Evolutionary conservation across 2,329 filamentous ascomycete genomes (phyloP).

Genomic region (Kalmusia sp.): DNA sequence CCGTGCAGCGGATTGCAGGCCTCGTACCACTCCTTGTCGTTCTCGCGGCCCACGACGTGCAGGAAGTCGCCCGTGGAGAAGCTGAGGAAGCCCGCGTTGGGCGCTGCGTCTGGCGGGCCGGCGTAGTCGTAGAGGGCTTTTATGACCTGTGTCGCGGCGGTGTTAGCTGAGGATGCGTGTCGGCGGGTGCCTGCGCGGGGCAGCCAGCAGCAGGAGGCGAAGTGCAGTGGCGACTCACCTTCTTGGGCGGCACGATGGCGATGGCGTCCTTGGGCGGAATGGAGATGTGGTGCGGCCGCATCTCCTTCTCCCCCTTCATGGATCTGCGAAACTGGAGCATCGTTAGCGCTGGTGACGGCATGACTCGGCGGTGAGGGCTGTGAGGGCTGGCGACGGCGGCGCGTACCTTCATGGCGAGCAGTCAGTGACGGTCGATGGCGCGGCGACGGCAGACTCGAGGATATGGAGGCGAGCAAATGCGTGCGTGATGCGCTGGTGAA

Average conservation of each 20-base stretch:
- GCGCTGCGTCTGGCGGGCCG: conserved; percentile 74
- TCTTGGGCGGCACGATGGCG: conserved; percentile 90
- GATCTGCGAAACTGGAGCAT: conserved; percentile 72
- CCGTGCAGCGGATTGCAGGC: conserved; percentile 93
- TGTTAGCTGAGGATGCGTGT: conserved; percentile 8
- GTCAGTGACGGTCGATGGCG: conserved; percentile 9
- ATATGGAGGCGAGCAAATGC: conserved; percentile 8
- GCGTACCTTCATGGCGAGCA: conserved; percentile 35
- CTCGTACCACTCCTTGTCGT: conserved; percentile 97
- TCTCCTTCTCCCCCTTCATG: conserved; percentile 86
- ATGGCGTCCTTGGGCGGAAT: conserved; percentile 85
- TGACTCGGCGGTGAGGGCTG: conserved; percentile 28
- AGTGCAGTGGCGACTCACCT: conserved; percentile 62
- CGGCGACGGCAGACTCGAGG: conserved; percentile 8
- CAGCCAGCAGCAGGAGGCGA: not conserved
- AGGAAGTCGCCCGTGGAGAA: conserved; percentile 98
- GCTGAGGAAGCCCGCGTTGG: conserved; percentile 72
- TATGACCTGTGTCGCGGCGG: conserved; percentile 73
- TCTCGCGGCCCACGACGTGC: conserved; percentile 94
- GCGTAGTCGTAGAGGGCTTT: conserved; percentile 97
- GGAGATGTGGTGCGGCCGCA: conserved; percentile 74
- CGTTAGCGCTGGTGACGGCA: conserved; percentile 33
- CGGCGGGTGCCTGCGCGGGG: conserved; percentile 16
- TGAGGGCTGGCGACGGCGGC: conserved; percentile 4
- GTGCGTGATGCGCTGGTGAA: conserved; percentile 16